These are phyloP conservation scores for Fagopyrum tataricum DNA, from an alignment of 148 eudicot species.

Conservation along the genomic window DNA sequence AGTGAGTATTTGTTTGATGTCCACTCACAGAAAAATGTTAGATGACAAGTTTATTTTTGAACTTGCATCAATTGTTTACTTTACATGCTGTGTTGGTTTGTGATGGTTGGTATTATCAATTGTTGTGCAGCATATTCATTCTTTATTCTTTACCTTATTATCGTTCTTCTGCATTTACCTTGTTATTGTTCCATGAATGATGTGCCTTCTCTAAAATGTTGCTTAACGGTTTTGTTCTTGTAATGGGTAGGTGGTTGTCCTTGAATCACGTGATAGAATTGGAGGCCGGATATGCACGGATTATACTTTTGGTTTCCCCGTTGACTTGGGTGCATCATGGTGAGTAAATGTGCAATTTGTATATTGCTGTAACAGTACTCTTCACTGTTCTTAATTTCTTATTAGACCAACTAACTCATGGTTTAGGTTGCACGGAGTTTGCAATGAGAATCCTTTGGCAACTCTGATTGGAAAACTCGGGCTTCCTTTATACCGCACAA, in stretches of 20 bases:
- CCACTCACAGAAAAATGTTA: no score
- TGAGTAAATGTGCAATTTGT: slow-evolving; percentile 20
- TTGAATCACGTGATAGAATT: slow-evolving; percentile 92
- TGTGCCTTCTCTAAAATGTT: background rate
- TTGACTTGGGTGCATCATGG: slow-evolving; percentile 99
- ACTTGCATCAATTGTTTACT: no score
- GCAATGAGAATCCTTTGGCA: slow-evolving; percentile 94
- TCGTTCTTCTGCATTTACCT: no score
- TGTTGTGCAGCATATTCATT: no score
- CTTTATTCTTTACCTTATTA: no score
- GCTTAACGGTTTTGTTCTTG: background rate
- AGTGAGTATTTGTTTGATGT: no score
- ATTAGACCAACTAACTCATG: slow-evolving; percentile 12
- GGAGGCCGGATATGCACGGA: slow-evolving; percentile 97
- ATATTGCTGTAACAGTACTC: background rate
- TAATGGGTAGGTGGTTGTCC: slow-evolving; percentile 53
- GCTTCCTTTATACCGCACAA: slow-evolving; percentile 90
- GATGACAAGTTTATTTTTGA: no score
- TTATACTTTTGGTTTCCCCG: slow-evolving; percentile 91
- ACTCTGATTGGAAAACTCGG: slow-evolving; percentile 92
- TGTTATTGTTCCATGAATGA: no score
- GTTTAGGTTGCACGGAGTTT: slow-evolving; percentile 94
- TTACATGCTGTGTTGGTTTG: no score
- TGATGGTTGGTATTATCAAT: no score
- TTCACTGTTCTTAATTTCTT: background rate